A percentile compares a stretch with the other conserved stretches of the same genome.
phyloP scores from a whole-genome alignment of 306 rosid species.

The Cucumis hystrix region DNA sequence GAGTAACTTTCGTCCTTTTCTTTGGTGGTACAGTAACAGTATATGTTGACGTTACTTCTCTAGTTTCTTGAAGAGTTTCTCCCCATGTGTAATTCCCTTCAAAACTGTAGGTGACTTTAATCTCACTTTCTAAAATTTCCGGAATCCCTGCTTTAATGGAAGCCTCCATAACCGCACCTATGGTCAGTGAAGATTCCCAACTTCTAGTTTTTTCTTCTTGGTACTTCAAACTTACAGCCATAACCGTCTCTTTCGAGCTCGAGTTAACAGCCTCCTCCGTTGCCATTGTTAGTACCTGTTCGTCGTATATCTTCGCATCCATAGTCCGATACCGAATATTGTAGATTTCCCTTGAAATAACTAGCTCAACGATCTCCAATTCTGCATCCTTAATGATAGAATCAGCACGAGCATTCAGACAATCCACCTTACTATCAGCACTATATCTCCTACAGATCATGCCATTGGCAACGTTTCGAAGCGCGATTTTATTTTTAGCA shows the following conservation, averaged over 20 bases:
- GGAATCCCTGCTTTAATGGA: not conserved
- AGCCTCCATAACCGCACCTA: not conserved
- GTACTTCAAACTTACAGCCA: not conserved
- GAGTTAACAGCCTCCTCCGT: not conserved
- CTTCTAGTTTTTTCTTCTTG: not conserved
- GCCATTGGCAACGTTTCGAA: not conserved
- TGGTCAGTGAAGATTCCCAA: not conserved
- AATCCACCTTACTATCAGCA: too few species aligned
- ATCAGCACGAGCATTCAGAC: too few species aligned
- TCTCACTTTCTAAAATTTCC: not conserved
- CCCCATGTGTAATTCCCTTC: not conserved
- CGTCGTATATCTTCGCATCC: not conserved
- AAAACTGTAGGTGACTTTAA: too few species aligned
- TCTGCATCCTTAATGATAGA: not conserved
- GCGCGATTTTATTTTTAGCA: not conserved
- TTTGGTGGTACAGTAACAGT: not conserved
- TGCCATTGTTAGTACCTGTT: not conserved
- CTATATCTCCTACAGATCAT: not conserved
- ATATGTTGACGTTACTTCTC: not conserved
- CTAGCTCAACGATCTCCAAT: not conserved
- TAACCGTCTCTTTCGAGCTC: not conserved
- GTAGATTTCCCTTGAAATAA: not conserved
- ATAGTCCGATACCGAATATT: not conserved
- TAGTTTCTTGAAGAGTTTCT: not conserved
- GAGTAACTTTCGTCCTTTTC: not conserved